Percentiles rank a stretch among this genome's conserved stretches.
Conservation (phyloP, 2,329 filamentous ascomycete genomes). For the Allantophomopsis lycopodina region DNA sequence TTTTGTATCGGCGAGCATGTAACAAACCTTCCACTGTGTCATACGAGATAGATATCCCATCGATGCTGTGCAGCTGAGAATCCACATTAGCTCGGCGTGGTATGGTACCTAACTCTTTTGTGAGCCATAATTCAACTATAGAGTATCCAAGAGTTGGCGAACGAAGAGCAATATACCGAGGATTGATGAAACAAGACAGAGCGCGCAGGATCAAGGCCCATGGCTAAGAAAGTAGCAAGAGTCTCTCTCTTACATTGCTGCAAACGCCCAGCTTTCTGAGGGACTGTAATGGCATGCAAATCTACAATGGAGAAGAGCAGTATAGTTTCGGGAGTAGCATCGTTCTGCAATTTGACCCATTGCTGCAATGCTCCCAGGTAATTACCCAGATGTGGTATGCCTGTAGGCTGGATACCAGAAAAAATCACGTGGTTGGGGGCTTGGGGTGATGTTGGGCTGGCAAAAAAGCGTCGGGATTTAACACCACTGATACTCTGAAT, state of each 20-base stretch:
- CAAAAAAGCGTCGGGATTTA: neutral
- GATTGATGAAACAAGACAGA: constrained; percentile 76
- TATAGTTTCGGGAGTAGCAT: constrained; percentile 37
- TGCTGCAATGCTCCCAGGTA: constrained; percentile 80
- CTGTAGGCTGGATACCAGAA: constrained; percentile 94
- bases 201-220: constrained; percentile 68
- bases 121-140: no score
- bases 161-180: constrained; percentile 29
- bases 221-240: constrained; percentile 67
- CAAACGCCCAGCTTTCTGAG: constrained; percentile 49
- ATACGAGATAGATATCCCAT: constrained; percentile 94
- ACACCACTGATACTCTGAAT: no score
- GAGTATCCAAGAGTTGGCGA: no score
- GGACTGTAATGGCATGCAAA: constrained; percentile 79
- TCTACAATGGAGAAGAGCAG: constrained; percentile 85
- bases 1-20: neutral
- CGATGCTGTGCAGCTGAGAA: constrained; percentile 79
- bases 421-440: constrained; percentile 47
- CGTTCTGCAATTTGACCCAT: constrained; percentile 73
- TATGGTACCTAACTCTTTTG: constrained; percentile 42
- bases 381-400: constrained; percentile 87
- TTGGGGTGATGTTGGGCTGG: neutral
- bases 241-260: constrained; percentile 56
- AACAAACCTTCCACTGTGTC: constrained; percentile 90
- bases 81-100: constrained; percentile 93